Base-by-base conservation (phyloP, 2,329 filamentous ascomycete species). In the Coniella vitis region DNA sequence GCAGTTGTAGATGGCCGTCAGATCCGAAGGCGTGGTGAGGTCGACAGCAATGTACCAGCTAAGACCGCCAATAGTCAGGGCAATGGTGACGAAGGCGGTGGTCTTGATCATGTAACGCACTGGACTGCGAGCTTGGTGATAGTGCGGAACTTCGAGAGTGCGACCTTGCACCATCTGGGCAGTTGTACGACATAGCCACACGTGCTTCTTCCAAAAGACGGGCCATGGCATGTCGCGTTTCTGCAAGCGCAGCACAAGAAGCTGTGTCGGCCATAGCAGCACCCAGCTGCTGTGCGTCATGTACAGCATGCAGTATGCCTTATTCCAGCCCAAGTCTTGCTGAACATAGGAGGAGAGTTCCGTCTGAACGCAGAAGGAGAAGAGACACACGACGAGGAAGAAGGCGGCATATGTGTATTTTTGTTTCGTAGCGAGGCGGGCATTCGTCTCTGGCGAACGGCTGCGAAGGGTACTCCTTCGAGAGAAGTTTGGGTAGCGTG, bases 251-350 rank as follows among this genome's bases (percentile, higher is more conserved):
- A 97, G 73, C 44, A 95, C 77, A 20, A 87, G 66, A 32, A 98
- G 78, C 67, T 95, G 90, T 10, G 79, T 70, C 0, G 90, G 91
- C 88, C 90, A 98, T 20, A 98, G 76, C 42, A 97, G 69, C 9
- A 84, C 67, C 93, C 93, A 98, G 2, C 90, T 95, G 48, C 91
- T 87, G 69, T 98, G 93, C 10, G 93, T 98, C 56, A 98, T 76
- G 69, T 95, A 96, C 75, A 98, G 81, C 93, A 98, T 98, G 74
- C 89, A 95, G 71, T 96, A 98, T n/a, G 93, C 88, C 72, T 98
- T 98, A 70, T 94, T 81, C 93, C 93, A 98, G 55, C 86, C 83
- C 55, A 96, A 70, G 52, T 93, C 83, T 64, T 91, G 84, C 70
- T 97, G 91, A 53, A 98, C 93, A 69, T 96, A 90, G 9, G 94